These are phyloP conservation scores for Sporothrix protearum DNA, from an alignment of 2,329 filamentous ascomycete genomes.

Conservation along the genomic window DNA sequence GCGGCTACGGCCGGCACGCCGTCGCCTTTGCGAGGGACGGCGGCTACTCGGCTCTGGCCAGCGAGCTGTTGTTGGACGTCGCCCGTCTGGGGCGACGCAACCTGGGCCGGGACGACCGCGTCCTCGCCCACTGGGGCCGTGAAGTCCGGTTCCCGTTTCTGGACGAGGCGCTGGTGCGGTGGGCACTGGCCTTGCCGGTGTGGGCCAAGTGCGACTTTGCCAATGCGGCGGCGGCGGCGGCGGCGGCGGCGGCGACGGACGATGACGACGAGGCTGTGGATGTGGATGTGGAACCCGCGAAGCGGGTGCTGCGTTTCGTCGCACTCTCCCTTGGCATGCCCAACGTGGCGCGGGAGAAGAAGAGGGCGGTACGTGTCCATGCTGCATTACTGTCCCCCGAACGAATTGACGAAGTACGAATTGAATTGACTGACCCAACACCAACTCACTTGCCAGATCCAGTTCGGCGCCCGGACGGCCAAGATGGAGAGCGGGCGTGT, in stretches of 20 bases:
- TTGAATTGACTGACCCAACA: too few relatives aligned
- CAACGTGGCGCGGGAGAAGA: constrained; percentile 78
- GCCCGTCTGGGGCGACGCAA: constrained; percentile 87
- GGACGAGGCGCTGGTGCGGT: constrained; percentile 80
- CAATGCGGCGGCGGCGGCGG: constrained; percentile 35
- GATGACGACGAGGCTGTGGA: not conserved
- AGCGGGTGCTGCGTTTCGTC: constrained; percentile 73
- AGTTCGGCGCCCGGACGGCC: constrained; percentile 77
- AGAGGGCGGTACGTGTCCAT: constrained; percentile 66
- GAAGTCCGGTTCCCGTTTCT: constrained; percentile 89
- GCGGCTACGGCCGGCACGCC: constrained; percentile 82
- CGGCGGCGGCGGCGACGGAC: constrained; percentile 30
- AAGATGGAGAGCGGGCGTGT: constrained; percentile 72
- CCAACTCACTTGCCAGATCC: constrained; percentile 52
- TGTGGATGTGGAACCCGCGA: constrained; percentile 64
- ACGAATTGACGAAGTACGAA: not conserved
- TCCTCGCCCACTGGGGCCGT: constrained; percentile 82
- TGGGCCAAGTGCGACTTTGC: constrained; percentile 88
- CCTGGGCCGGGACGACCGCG: constrained; percentile 86
- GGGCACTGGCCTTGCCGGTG: constrained; percentile 70
- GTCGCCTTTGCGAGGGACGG: constrained; percentile 59
- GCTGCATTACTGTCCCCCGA: not conserved
- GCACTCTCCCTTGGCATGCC: constrained; percentile 71
- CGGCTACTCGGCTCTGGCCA: constrained; percentile 68
- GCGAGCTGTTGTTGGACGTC: constrained; percentile 83